A percentile compares a stretch with the other conserved stretches of the same genome.
Conservation (phyloP, 257 asterid species). For the Oldenlandia corymbosa region DNA sequence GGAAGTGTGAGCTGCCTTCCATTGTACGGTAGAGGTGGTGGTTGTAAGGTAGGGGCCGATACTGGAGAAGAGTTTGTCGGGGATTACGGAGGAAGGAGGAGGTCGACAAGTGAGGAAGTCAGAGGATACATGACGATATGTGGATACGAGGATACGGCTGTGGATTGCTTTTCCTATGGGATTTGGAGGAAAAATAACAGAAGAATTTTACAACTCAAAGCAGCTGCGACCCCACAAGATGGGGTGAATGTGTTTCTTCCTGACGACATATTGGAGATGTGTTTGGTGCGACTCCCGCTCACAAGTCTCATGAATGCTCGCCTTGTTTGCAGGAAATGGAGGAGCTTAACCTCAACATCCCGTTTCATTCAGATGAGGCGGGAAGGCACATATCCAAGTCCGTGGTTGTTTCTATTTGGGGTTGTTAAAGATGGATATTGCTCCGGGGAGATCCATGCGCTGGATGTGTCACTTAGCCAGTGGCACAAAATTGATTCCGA, state of each 20-base stretch:
- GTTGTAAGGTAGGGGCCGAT: conserved; percentile 93
- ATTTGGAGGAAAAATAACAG: conserved; percentile 51
- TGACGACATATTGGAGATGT: conserved; percentile 85
- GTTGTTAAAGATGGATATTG: conserved; percentile 74
- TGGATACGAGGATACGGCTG: conserved; percentile 46
- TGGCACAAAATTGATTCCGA: conserved; percentile 83
- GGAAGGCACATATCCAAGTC: conserved; percentile 58
- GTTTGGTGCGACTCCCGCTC: conserved; percentile 79
- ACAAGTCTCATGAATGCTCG: conserved; percentile 77
- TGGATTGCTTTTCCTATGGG: conserved; percentile 71
- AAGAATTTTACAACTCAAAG: conserved; percentile 37
- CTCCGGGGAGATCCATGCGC: conserved; percentile 79
- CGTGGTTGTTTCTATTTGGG: conserved; percentile 89
- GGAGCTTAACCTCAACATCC: conserved; percentile 53
- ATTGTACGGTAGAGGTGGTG: conserved; percentile 74
- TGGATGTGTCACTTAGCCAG: conserved; percentile 59
- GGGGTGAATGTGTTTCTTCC: conserved; percentile 64
- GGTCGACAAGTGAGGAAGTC: conserved; percentile 66
- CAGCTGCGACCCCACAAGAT: conserved; percentile 28
- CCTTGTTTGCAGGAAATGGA: conserved; percentile 91
- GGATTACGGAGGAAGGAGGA: conserved; percentile 50
- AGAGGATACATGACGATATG: conserved; percentile 38
- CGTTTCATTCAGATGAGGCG: conserved; percentile 77
- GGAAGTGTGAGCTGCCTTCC: conserved; percentile 69
- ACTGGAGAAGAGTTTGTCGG: conserved; percentile 61